phyloP scores from a whole-genome alignment of 78 protist genomes.

The Tieghemostelium lacteum region DNA sequence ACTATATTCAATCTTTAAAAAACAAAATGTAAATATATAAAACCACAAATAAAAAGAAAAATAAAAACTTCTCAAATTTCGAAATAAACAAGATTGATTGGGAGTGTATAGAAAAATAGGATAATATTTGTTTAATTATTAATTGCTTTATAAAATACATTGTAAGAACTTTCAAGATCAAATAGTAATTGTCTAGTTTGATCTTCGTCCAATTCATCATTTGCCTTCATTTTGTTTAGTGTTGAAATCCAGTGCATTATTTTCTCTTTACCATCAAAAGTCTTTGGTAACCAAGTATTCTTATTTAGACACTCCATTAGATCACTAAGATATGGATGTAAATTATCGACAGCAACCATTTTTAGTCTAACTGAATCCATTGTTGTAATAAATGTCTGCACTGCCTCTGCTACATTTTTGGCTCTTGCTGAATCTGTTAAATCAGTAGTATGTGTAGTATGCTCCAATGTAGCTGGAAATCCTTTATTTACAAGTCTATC shows the following conservation, averaged over 20 bases:
- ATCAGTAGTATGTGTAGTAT: constrained; percentile 40
- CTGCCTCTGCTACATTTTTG: constrained; percentile 87
- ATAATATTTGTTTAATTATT: background rate
- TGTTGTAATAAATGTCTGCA: constrained; percentile 88
- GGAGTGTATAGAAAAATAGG: background rate
- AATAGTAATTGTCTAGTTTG: constrained; percentile 88
- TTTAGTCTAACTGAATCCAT: constrained; percentile 88
- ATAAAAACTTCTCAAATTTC: background rate
- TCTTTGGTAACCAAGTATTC: constrained; percentile 70
- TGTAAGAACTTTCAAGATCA: constrained; percentile 89
- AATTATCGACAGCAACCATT: constrained; percentile 88
- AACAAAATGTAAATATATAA: background rate
- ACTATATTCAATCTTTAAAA: too few species aligned
- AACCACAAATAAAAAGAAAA: constrained; percentile 5
- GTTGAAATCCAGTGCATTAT: constrained; percentile 75
- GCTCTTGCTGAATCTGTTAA: constrained; percentile 54
- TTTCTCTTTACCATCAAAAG: constrained; percentile 84
- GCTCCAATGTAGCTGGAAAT: constrained; percentile 51
- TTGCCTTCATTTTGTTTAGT: constrained; percentile 87
- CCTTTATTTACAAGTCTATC: constrained; percentile 67
- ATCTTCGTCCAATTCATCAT: constrained; percentile 86
- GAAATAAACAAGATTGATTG: background rate
- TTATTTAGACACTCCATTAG: constrained; percentile 79
- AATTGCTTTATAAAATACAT: constrained; percentile 82
- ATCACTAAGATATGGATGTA: constrained; percentile 85